These are phyloP conservation scores for Tulasnella sp. DNA, from an alignment of 768 basidiomycete genomes.

Conservation along the genomic window DNA sequence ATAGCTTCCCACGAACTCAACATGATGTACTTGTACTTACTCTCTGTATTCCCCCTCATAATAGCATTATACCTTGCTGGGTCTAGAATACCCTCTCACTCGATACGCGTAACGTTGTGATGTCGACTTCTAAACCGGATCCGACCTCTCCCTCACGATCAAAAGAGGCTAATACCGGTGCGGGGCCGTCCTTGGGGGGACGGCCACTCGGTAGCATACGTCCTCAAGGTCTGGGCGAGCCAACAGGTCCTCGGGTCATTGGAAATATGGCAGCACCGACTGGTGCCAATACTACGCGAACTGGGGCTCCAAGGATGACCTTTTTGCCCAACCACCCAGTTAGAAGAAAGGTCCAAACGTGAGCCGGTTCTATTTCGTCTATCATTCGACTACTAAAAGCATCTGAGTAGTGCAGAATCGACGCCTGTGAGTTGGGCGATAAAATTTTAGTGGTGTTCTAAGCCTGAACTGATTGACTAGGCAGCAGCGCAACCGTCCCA, in stretches of 20 bases:
- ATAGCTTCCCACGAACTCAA: no score
- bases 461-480: background rate
- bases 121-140: background rate
- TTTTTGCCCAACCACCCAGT: slow-evolving; percentile 8
- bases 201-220: background rate
- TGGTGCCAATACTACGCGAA: background rate
- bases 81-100: background rate
- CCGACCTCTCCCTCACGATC: background rate
- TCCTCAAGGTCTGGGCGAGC: background rate
- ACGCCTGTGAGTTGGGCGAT: background rate
- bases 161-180: background rate
- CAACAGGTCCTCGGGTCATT: slow-evolving; percentile 8
- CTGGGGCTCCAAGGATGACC: slow-evolving; percentile 10
- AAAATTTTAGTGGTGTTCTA: background rate
- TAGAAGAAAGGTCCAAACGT: slow-evolving; percentile 1
- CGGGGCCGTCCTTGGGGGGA: no score
- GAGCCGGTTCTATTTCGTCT: background rate
- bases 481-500: background rate
- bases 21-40: background rate
- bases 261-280: slow-evolving; percentile 4
- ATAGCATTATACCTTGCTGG: background rate
- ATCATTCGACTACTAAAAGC: background rate
- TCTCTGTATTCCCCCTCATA: background rate
- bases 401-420: background rate
- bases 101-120: background rate